Evolutionary conservation across 345 rosid genomes (phyloP), one percentile per base, ranked within the genome.

Genomic region (Salix brachista): DNA sequence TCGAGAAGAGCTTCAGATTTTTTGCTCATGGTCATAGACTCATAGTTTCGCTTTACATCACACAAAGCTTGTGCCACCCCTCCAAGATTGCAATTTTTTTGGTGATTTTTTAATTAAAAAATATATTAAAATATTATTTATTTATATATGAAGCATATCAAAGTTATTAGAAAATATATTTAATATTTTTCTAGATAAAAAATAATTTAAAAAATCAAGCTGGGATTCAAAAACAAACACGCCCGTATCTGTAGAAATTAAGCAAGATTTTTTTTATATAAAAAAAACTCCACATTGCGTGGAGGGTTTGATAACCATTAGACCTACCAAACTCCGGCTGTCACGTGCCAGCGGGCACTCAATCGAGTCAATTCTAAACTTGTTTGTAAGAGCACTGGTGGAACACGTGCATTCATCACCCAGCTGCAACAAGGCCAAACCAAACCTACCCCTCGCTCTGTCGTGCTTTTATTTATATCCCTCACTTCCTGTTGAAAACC

Each of bases 261-360:
- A 69, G 37, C 28, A 48, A 5, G 6, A 34, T 34, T 32, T 32
- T 32, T 3, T 32, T 4, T 32, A 32, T 32, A 32, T 4, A 34
- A 34, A 36, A 28, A 37, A 46, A 46, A 28, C 39, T 23, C 17
- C 9, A 41, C 30, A 1, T 16, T 11, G 54, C 54, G 61, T 70
- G 73, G 34, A 37, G 13, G 23, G 37, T 6, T 14, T 23, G 10
- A 26, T 26, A 17, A 16, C 8, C 36, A 8, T 7, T 28, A 19
- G 48, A 56, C 17, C 23, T 16, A n/a, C 61, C 78, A 70, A 70
- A 50, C 54, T 67, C 41, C 34, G 0, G 36, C 1, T 8, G 67
- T 69, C 82, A 79, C 82, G 78, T 79, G 78, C 75, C 60, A 21
- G 17, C 67, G 39, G 12, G 77, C 66, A 6, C 73, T 46, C 8